phyloP scores from a whole-genome alignment of 495 filamentous ascomycete genomes.

The Barbatosphaeria neglecta region DNA sequence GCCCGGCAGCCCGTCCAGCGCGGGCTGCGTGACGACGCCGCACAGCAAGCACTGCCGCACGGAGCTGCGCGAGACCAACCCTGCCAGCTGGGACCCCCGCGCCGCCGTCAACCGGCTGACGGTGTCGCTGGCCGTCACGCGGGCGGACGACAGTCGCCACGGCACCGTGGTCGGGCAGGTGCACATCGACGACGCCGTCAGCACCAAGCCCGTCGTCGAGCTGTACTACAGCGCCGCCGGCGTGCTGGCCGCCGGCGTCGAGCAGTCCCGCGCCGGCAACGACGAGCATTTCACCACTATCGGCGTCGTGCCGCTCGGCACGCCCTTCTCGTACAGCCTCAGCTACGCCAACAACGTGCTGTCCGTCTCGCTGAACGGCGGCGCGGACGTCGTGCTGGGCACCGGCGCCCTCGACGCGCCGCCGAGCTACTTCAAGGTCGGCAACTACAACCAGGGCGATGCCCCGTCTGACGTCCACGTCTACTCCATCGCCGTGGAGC shows the following conservation, averaged over 20 bases:
- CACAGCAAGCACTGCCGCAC: constrained; percentile 30
- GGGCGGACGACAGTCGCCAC: constrained; percentile 15
- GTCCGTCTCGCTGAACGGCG: constrained; percentile 19
- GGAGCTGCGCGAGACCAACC: constrained; percentile 24
- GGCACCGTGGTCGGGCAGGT: constrained; percentile 30
- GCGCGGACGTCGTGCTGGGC: constrained; percentile 9
- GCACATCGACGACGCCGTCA: constrained; percentile 16
- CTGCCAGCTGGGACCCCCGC: constrained; percentile 19
- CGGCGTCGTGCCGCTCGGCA: constrained; percentile 14
- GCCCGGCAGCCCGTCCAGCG: constrained; percentile 11
- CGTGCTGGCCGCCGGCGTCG: constrained; percentile 20
- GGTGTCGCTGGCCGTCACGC: constrained; percentile 10
- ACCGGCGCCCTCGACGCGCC: constrained; percentile 19
- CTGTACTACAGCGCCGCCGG: constrained; percentile 21
- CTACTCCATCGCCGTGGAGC: constrained; percentile 16
- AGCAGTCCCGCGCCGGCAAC: constrained; percentile 12
- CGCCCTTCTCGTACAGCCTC: constrained; percentile 23
- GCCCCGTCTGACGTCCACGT: constrained; percentile 17
- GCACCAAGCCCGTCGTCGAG: constrained; percentile 25
- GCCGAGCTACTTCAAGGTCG: constrained; percentile 29
- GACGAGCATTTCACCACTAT: constrained; percentile 13
- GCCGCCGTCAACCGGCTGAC: constrained; percentile 19
- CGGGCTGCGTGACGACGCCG: constrained; percentile 24
- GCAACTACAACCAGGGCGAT: constrained; percentile 30
- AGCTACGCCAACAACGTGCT: constrained; percentile 17